phyloP scores from a whole-genome alignment of 768 basidiomycete genomes.

The Kwoniella heveanensis region DNA sequence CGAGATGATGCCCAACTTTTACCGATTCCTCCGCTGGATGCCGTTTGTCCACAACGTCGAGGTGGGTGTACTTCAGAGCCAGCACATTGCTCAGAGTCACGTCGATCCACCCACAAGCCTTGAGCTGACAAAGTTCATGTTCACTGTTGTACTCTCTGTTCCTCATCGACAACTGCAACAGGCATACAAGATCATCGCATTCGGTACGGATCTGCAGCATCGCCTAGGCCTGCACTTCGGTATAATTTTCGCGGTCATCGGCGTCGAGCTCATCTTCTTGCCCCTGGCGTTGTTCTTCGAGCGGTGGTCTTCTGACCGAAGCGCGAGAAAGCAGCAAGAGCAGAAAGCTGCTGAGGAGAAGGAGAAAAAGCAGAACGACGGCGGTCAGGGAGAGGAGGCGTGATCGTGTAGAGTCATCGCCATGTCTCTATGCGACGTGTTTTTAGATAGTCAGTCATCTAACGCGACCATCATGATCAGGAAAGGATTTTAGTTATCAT shows the following conservation, averaged over 20 bases:
- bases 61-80: conserved; percentile 1
- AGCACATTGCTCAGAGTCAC: no score
- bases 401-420: not conserved
- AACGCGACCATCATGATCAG: no score
- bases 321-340: conserved; percentile 15
- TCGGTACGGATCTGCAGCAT: conserved; percentile 39
- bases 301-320: conserved; percentile 39
- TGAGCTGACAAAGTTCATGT: no score
- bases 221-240: conserved; percentile 52
- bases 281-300: conserved; percentile 40
- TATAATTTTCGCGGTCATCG: conserved; percentile 47
- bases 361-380: conserved; percentile 7
- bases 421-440: not conserved
- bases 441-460: not conserved
- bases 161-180: no score
- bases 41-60: conserved; percentile 44
- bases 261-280: conserved; percentile 42
- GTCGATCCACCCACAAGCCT: no score
- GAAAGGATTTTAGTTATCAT: no score
- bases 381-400: not conserved
- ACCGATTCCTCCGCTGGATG: conserved; percentile 47
- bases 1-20: conserved; percentile 47
- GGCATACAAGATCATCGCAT: conserved; percentile 54
- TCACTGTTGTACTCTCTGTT: no score
- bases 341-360: conserved; percentile 27